phyloP scores from a whole-genome alignment of 345 rosid genomes.

The Cardamine chenopodiifolia region DNA sequence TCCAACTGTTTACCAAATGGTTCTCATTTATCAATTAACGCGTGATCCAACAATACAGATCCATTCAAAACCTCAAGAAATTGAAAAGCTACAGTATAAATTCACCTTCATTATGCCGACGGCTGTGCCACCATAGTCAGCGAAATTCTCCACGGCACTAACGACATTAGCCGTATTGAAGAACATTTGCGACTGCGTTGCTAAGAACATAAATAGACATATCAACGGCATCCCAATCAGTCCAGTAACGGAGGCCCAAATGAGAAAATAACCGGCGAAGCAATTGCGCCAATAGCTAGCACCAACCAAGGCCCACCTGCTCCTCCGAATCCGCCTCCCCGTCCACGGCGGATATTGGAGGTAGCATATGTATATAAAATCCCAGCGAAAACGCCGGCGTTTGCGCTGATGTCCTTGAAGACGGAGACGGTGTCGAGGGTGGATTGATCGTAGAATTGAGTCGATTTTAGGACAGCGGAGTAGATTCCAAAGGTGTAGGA shows the following conservation, averaged over 20 bases:
- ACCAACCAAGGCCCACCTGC: slow-evolving; percentile 76
- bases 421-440: slow-evolving; percentile 97
- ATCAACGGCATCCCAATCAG: slow-evolving; percentile 57
- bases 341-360: slow-evolving; percentile 23
- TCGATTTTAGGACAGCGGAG: slow-evolving; percentile 71
- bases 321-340: slow-evolving; percentile 1
- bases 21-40: background rate
- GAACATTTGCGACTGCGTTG: slow-evolving; percentile 76
- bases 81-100: background rate
- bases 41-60: background rate
- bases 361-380: slow-evolving; percentile 65
- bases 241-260: slow-evolving; percentile 85
- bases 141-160: slow-evolving; percentile 71
- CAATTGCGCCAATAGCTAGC: slow-evolving; percentile 61
- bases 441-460: slow-evolving; percentile 77
- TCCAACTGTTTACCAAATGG: background rate
- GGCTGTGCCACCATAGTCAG: slow-evolving; percentile 74
- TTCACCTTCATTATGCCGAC: slow-evolving; percentile 88
- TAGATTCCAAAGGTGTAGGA: slow-evolving; percentile 84
- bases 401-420: slow-evolving; percentile 94
- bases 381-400: slow-evolving; percentile 81
- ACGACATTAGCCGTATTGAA: slow-evolving; percentile 78
- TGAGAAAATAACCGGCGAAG: slow-evolving; percentile 74
- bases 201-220: slow-evolving; percentile 73
- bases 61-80: background rate